Percentiles rank a stretch among this genome's conserved stretches.
Evolutionary conservation across 108 stramenopile species (phyloP).

Genomic region (Skeletonema tropicum): DNA sequence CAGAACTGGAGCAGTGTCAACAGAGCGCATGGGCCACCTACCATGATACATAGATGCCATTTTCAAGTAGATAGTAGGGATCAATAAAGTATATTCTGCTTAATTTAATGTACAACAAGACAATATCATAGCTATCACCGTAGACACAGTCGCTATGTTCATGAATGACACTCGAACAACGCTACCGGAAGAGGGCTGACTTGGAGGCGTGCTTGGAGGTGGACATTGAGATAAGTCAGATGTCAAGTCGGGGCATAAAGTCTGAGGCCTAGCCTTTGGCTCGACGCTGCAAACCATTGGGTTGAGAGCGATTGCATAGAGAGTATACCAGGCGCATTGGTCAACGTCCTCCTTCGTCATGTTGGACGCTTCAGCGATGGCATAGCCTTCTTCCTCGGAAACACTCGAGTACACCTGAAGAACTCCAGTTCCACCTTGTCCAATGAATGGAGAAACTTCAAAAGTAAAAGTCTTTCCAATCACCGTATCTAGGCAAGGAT

Average conservation of each 20-base stretch:
- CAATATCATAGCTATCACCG: neutral
- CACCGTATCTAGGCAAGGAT: slow-evolving; percentile 24
- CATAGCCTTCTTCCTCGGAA: slow-evolving; percentile 24
- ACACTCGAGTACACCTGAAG: slow-evolving; percentile 11
- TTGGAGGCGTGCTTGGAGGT: neutral
- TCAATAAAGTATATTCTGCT: neutral
- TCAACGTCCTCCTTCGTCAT: slow-evolving; percentile 25
- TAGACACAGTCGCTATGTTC: neutral
- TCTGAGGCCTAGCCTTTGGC: neutral
- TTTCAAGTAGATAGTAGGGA: neutral
- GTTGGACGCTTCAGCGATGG: slow-evolving; percentile 3
- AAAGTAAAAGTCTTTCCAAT: slow-evolving; percentile 9
- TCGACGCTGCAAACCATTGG: slow-evolving; percentile 34
- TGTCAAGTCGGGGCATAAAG: slow-evolving; percentile 20
- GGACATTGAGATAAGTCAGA: slow-evolving; percentile 30
- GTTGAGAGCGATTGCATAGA: slow-evolving; percentile 25
- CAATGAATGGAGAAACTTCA: neutral
- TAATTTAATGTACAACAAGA: neutral
- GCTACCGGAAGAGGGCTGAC: neutral
- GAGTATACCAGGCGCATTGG: slow-evolving; percentile 19
- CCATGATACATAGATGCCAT: neutral
- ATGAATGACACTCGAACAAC: neutral
- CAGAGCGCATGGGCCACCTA: no score
- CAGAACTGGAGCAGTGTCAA: no score
- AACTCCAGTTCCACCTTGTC: neutral